Percentiles rank a stretch among this genome's conserved stretches.
These are phyloP conservation scores for Venturia pyrina DNA, from an alignment of 2,329 filamentous ascomycete species.

Conservation along the genomic window DNA sequence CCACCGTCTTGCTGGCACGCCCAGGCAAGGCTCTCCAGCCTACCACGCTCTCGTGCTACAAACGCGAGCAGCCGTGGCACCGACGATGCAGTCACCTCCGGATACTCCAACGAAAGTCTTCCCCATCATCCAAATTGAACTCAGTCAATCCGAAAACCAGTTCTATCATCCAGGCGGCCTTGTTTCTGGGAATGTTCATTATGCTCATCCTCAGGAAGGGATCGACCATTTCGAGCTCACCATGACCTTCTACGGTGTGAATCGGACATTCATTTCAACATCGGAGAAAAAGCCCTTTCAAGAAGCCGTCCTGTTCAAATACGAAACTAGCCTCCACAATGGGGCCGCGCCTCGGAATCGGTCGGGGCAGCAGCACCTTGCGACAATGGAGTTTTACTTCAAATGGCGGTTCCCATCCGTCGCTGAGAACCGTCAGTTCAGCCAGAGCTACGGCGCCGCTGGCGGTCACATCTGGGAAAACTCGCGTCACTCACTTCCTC, in stretches of 20 bases:
- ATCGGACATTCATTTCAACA: neutral
- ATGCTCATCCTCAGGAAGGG: neutral
- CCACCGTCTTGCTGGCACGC: neutral
- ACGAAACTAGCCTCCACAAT: conserved; percentile 1
- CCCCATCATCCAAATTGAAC: neutral
- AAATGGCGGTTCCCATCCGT: conserved; percentile 6
- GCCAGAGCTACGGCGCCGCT: neutral
- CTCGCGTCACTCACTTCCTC: neutral
- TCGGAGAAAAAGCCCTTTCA: neutral
- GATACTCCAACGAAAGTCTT: neutral
- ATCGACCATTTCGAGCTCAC: neutral
- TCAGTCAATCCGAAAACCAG: conserved; percentile 1
- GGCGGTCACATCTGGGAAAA: conserved; percentile 1
- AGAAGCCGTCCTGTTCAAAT: neutral
- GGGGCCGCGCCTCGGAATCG: neutral
- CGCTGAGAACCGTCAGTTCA: conserved; percentile 1
- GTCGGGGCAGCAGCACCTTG: neutral
- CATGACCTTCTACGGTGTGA: conserved; percentile 3
- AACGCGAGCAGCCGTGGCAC: neutral
- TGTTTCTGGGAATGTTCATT: neutral
- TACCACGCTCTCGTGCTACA: conserved; percentile 4
- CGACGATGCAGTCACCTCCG: conserved; percentile 1
- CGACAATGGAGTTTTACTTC: conserved; percentile 5
- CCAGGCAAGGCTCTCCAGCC: neutral
- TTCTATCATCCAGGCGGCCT: conserved; percentile 1